Evolutionary conservation across 164 flowering plant genomes (phyloP).

Genomic region (Dillenia turbinata): DNA sequence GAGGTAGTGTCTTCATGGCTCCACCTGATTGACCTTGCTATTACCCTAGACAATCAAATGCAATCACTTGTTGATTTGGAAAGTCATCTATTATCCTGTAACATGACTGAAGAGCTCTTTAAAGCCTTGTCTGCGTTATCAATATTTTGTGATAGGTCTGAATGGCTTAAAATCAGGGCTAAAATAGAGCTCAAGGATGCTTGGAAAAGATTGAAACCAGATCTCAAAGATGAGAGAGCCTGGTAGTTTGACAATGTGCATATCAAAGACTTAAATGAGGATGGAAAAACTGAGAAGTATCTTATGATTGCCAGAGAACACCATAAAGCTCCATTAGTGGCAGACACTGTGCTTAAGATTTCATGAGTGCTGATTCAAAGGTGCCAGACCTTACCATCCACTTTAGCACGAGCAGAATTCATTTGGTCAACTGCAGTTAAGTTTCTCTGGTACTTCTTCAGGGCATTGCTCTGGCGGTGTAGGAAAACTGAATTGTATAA

Average conservation of each 20-base stretch:
- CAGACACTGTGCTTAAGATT: slow-evolving; percentile 34
- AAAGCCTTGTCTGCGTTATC: slow-evolving; percentile 32
- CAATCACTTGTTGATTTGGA: slow-evolving; percentile 44
- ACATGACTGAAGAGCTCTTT: slow-evolving; percentile 16
- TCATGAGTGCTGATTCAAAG: slow-evolving; percentile 46
- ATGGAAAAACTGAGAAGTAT: slow-evolving; percentile 19
- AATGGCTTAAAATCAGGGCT: slow-evolving; percentile 68
- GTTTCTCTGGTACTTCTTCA: slow-evolving; percentile 43
- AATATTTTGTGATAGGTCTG: slow-evolving; percentile 42
- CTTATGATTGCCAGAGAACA: slow-evolving; percentile 39
- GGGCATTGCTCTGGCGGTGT: slow-evolving; percentile 30
- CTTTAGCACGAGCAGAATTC: slow-evolving; percentile 28
- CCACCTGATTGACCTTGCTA: slow-evolving; percentile 49
- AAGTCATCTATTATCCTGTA: slow-evolving; percentile 13
- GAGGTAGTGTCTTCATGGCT: slow-evolving; percentile 54
- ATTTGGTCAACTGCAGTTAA: slow-evolving; percentile 39
- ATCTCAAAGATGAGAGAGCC: slow-evolving; percentile 35
- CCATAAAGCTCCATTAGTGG: slow-evolving; percentile 45
- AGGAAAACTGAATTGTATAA: slow-evolving; percentile 17
- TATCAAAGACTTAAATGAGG: slow-evolving; percentile 6
- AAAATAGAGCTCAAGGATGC: slow-evolving; percentile 62
- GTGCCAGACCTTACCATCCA: slow-evolving; percentile 39
- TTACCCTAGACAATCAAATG: slow-evolving; percentile 53
- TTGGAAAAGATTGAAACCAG: slow-evolving; percentile 43
- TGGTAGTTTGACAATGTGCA: slow-evolving; percentile 28